These are phyloP conservation scores for Xylaria sp. DNA, from an alignment of 2,329 filamentous ascomycete genomes.

Conservation along the genomic window DNA sequence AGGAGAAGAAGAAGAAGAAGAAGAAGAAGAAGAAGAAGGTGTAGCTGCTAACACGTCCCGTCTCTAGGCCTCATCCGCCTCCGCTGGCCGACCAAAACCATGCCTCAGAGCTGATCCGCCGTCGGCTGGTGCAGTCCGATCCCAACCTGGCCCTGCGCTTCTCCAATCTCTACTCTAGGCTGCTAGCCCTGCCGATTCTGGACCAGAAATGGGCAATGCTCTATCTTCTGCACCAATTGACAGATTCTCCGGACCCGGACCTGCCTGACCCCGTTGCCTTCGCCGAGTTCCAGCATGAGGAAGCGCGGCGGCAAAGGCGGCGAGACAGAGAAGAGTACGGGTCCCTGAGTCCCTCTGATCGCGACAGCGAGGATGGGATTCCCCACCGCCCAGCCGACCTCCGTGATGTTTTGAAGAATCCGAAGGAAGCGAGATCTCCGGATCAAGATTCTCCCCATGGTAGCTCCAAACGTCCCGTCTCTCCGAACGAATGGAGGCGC, in stretches of 20 bases:
- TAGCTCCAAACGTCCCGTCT: slow-evolving; percentile 32
- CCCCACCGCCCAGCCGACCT: slow-evolving; percentile 47
- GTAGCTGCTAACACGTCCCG: slow-evolving; percentile 24
- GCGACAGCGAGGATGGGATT: slow-evolving; percentile 34
- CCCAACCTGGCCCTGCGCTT: slow-evolving; percentile 84
- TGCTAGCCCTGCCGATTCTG: slow-evolving; percentile 90
- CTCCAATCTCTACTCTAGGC: slow-evolving; percentile 87
- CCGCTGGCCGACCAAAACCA: slow-evolving; percentile 83
- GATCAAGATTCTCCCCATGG: slow-evolving; percentile 39
- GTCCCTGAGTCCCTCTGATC: slow-evolving; percentile 44
- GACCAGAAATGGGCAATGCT: slow-evolving; percentile 98
- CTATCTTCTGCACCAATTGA: slow-evolving; percentile 86
- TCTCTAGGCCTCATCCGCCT: slow-evolving; percentile 60
- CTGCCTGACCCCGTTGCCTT: slow-evolving; percentile 56
- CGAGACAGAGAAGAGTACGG: slow-evolving; percentile 39
- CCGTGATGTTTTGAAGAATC: slow-evolving; percentile 47
- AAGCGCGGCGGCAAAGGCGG: slow-evolving; percentile 37
- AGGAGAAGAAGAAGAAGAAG: neutral
- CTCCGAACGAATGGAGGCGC: slow-evolving; percentile 46
- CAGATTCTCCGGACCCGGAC: slow-evolving; percentile 71
- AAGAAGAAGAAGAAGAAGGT: neutral
- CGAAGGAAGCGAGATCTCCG: slow-evolving; percentile 42
- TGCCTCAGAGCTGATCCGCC: slow-evolving; percentile 91
- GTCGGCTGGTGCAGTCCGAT: slow-evolving; percentile 83
- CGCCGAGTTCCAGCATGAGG: slow-evolving; percentile 49